A percentile compares a stretch with the other conserved stretches of the same genome.
Conservation (phyloP, 768 basidiomycete species). For the Grammothele lineata region DNA sequence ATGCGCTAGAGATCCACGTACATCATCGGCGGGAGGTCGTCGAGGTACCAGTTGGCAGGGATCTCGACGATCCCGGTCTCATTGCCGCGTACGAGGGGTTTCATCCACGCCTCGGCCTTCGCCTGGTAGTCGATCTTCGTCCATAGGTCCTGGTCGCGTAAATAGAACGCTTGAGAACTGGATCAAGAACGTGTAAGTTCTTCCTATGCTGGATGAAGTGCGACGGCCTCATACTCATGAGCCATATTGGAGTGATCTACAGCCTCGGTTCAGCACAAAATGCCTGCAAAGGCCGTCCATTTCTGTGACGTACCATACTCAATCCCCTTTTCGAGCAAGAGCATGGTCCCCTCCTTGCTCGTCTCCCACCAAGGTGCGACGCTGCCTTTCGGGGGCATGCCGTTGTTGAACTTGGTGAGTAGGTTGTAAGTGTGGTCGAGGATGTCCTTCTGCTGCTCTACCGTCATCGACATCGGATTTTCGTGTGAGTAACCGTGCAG, state of each 20-base stretch:
- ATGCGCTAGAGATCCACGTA: slow-evolving; percentile 22
- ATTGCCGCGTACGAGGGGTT: slow-evolving; percentile 60
- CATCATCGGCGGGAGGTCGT: slow-evolving; percentile 77
- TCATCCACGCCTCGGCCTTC: slow-evolving; percentile 67
- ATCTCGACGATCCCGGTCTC: slow-evolving; percentile 61
- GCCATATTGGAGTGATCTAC: slow-evolving; percentile 56
- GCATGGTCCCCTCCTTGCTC: slow-evolving; percentile 57
- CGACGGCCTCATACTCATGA: slow-evolving; percentile 35
- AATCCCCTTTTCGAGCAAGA: slow-evolving; percentile 69
- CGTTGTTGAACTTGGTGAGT: slow-evolving; percentile 63
- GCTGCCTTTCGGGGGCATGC: slow-evolving; percentile 54
- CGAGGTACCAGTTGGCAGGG: slow-evolving; percentile 73
- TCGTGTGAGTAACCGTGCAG: slow-evolving; percentile 74
- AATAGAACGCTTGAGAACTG: slow-evolving; percentile 61
- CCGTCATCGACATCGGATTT: slow-evolving; percentile 58
- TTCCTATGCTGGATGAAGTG: no score
- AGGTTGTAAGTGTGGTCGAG: slow-evolving; percentile 60
- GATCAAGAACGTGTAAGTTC: no score
- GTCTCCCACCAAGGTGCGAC: slow-evolving; percentile 84
- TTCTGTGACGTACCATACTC: slow-evolving; percentile 51
- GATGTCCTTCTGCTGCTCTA: slow-evolving; percentile 69
- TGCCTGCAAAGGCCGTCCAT: no score
- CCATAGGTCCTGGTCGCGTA: slow-evolving; percentile 67
- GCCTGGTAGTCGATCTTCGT: slow-evolving; percentile 64
- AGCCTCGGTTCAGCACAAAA: no score